A percentile compares a stretch with the other conserved stretches of the same genome.
Conservation (phyloP, 768 basidiomycete genomes). For the Calocybe indica region DNA sequence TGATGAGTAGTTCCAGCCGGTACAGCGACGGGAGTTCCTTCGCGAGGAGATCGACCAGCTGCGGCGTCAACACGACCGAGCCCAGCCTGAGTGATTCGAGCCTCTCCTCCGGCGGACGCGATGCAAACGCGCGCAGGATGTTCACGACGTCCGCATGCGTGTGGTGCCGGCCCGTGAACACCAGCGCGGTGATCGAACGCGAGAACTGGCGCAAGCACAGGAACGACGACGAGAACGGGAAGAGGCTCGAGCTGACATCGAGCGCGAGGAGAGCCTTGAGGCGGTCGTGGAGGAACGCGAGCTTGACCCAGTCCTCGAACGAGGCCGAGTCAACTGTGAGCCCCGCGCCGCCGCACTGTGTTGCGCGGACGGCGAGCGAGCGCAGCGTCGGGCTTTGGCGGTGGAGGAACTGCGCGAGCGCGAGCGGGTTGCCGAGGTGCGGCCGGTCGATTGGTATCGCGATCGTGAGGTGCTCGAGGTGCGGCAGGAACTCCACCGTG, state of each 20-base stretch:
- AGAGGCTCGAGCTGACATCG: slow-evolving; percentile 28
- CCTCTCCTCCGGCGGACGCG: slow-evolving; percentile 10
- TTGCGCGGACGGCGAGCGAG: slow-evolving; percentile 34
- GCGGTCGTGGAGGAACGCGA: slow-evolving; percentile 20
- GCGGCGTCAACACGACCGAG: slow-evolving; percentile 33
- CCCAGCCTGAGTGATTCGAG: slow-evolving; percentile 32
- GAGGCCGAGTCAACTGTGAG: slow-evolving; percentile 22
- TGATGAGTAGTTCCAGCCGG: slow-evolving; percentile 32
- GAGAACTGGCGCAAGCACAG: slow-evolving; percentile 27
- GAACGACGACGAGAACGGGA: slow-evolving; percentile 30
- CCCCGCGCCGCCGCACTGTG: slow-evolving; percentile 31
- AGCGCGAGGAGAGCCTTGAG: slow-evolving; percentile 23
- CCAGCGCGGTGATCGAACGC: slow-evolving; percentile 25
- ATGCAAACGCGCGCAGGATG: slow-evolving; percentile 18
- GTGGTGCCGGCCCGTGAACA: slow-evolving; percentile 34
- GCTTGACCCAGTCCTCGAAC: slow-evolving; percentile 31
- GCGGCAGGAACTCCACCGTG: slow-evolving; percentile 24
- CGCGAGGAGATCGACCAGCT: slow-evolving; percentile 36
- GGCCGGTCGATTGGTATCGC: slow-evolving; percentile 33
- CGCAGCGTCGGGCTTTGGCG: slow-evolving; percentile 28
- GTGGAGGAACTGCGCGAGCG: slow-evolving; percentile 29
- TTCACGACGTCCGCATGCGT: slow-evolving; percentile 28
- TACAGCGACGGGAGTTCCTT: slow-evolving; percentile 25
- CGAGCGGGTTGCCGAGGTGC: slow-evolving; percentile 36
- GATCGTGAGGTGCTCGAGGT: slow-evolving; percentile 29